A percentile compares a stretch with the other conserved stretches of the same genome.
Conservation (phyloP, 768 basidiomycete genomes). For the Neoboletus brunneissimus region DNA sequence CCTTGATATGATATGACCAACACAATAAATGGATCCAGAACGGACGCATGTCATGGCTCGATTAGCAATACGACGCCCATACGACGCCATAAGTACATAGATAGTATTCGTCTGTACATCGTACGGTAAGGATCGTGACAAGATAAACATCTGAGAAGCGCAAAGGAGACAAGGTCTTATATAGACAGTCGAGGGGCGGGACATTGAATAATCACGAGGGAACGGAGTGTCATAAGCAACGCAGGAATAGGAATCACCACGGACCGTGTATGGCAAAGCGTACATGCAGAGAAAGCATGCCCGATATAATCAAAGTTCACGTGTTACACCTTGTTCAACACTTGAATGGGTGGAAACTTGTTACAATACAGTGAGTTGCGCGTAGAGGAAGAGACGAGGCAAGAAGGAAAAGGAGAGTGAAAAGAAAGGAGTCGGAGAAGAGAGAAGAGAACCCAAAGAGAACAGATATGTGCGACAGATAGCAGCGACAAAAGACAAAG, state of each 20-base stretch:
- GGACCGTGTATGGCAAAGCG: slow-evolving; percentile 10
- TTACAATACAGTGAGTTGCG: slow-evolving; percentile 83
- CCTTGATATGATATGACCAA: slow-evolving; percentile 6
- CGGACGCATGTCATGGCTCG: slow-evolving; percentile 48
- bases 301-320: slow-evolving; percentile 44
- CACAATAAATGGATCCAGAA: slow-evolving; percentile 45
- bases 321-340: slow-evolving; percentile 56
- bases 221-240: slow-evolving; percentile 13
- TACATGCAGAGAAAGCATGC: slow-evolving; percentile 16
- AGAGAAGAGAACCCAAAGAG: slow-evolving; percentile 55
- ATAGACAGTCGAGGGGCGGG: slow-evolving; percentile 17
- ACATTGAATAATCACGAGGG: slow-evolving; percentile 9
- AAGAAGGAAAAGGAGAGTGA: slow-evolving; percentile 7
- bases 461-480: slow-evolving; percentile 79
- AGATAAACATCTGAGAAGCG: slow-evolving; percentile 20
- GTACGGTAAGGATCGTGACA: slow-evolving; percentile 30
- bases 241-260: slow-evolving; percentile 14
- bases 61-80: slow-evolving; percentile 33
- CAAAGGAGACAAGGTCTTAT: slow-evolving; percentile 7
- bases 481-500: slow-evolving; percentile 60
- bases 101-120: slow-evolving; percentile 28
- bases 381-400: slow-evolving; percentile 31
- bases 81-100: slow-evolving; percentile 20
- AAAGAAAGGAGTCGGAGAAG: slow-evolving; percentile 15
- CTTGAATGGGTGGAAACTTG: slow-evolving; percentile 50